A percentile compares a stretch with the other conserved stretches of the same genome.
Conservation (phyloP, 2,329 filamentous ascomycete genomes). For the Thelonectria blattea region DNA sequence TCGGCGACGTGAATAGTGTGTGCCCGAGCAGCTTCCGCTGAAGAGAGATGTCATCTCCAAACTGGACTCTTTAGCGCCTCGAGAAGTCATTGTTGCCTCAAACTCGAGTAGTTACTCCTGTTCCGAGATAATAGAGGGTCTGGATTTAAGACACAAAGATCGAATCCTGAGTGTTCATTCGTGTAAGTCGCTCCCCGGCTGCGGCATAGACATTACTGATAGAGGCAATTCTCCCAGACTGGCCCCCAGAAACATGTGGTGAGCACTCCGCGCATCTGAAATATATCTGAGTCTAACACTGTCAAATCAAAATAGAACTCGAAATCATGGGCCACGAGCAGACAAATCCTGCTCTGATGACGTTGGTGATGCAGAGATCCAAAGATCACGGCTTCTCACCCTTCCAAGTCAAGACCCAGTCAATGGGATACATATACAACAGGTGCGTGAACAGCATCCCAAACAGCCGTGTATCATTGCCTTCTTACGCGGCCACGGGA, state of each 20-base stretch:
- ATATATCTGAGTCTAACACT: rapidly evolving
- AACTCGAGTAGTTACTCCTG: conserved; percentile 56
- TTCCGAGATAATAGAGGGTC: conserved; percentile 47
- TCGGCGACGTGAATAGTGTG: conserved; percentile 42
- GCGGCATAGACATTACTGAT: not conserved
- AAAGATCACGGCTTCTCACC: conserved; percentile 40
- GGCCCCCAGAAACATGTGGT: conserved; percentile 43
- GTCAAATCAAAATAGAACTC: conserved; percentile 23
- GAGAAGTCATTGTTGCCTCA: conserved; percentile 49
- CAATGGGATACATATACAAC: conserved; percentile 44
- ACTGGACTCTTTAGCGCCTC: conserved; percentile 45
- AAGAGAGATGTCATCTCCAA: conserved; percentile 48
- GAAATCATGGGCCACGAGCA: conserved; percentile 43
- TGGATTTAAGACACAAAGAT: conserved; percentile 42
- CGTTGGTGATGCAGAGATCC: conserved; percentile 35
- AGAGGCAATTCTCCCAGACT: conserved; percentile 29
- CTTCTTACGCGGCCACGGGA: not conserved
- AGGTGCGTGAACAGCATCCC: conserved; percentile 23
- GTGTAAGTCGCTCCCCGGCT: conserved; percentile 39
- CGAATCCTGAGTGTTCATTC: conserved; percentile 52
- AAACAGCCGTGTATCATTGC: not conserved
- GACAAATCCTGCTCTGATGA: conserved; percentile 31
- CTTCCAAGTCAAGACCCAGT: conserved; percentile 39
- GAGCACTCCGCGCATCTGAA: not conserved
- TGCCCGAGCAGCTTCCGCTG: conserved; percentile 50